Conservation (phyloP, 306 rosid genomes). For the cucumber (Cucumis sativus) region DNA sequence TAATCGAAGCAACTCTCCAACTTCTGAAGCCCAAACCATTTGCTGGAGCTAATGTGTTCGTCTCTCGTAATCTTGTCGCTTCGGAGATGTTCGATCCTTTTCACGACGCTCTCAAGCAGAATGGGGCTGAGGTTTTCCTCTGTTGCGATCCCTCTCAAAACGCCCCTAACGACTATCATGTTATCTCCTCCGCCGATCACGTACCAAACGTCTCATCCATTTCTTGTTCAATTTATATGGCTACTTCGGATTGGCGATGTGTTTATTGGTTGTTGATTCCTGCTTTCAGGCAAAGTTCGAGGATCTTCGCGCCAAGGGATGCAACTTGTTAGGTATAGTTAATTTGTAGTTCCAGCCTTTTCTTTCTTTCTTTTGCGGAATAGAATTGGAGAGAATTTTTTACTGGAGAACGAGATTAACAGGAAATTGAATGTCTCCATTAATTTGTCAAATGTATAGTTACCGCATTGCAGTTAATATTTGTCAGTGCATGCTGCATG, state of each 20-base stretch:
- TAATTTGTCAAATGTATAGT: background rate
- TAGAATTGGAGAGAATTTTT: background rate
- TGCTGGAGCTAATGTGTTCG: conserved; percentile 60
- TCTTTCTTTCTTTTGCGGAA: background rate
- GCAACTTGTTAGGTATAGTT: conserved; percentile 50
- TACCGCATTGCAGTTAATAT: background rate
- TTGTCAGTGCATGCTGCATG: background rate
- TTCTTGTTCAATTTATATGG: background rate
- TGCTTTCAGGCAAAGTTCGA: conserved; percentile 60
- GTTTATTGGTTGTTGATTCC: background rate
- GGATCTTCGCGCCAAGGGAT: conserved; percentile 63
- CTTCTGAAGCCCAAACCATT: conserved; percentile 60
- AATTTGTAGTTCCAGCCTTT: conserved; percentile 6
- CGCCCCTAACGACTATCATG: conserved; percentile 62
- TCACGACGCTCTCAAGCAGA: conserved; percentile 72
- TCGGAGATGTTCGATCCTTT: conserved; percentile 79
- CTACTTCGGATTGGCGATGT: background rate
- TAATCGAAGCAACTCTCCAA: background rate
- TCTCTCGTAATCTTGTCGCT: conserved; percentile 85
- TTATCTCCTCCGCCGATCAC: conserved; percentile 65
- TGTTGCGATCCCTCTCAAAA: conserved; percentile 80
- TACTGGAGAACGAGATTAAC: background rate
- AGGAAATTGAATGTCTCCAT: background rate
- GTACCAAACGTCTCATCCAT: conserved; percentile 15
- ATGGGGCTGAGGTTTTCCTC: conserved; percentile 66